A percentile compares a stretch with the other conserved stretches of the same genome.
phyloP scores from a whole-genome alignment of 2,329 filamentous ascomycete genomes.

The Trichoderma harzianum region DNA sequence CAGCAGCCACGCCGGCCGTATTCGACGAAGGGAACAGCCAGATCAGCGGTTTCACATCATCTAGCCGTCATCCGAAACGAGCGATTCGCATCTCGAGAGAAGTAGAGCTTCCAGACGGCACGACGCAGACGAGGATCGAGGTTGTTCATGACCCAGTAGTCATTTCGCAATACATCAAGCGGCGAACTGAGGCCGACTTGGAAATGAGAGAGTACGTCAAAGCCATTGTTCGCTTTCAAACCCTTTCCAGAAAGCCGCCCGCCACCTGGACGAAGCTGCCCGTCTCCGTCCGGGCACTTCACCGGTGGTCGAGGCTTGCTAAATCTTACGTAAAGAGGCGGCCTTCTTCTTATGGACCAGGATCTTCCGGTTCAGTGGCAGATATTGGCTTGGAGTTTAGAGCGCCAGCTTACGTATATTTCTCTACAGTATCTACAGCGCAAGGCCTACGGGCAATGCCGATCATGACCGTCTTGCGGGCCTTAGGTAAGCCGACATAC shows the following conservation, averaged over 20 bases:
- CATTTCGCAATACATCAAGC: slow-evolving; percentile 82
- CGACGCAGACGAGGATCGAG: slow-evolving; percentile 62
- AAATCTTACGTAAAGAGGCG: slow-evolving; percentile 15
- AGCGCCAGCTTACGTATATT: slow-evolving; percentile 38
- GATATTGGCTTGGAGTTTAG: slow-evolving; percentile 36
- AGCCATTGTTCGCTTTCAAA: slow-evolving; percentile 16
- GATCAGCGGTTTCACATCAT: slow-evolving; percentile 64
- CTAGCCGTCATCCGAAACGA: slow-evolving; percentile 66
- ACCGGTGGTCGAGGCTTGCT: slow-evolving; percentile 23
- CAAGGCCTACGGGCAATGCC: slow-evolving; percentile 48
- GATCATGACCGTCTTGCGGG: slow-evolving; percentile 48
- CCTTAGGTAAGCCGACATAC: slow-evolving; percentile 35
- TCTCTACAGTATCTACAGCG: slow-evolving; percentile 47
- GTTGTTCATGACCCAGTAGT: slow-evolving; percentile 77
- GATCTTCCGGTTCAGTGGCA: slow-evolving; percentile 28
- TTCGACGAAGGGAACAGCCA: slow-evolving; percentile 78
- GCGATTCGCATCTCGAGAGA: slow-evolving; percentile 70
- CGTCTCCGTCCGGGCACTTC: slow-evolving; percentile 21
- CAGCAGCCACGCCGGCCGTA: slow-evolving; percentile 63
- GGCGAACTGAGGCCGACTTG: slow-evolving; percentile 67
- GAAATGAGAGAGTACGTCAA: slow-evolving; percentile 67
- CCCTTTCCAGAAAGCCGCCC: slow-evolving; percentile 13
- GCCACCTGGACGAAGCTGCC: slow-evolving; percentile 22
- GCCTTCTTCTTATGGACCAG: slow-evolving; percentile 25
- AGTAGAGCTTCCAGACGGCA: slow-evolving; percentile 41